phyloP scores from a whole-genome alignment of 192 early-diverging fungal genomes.

The Coemansia pectinata region DNA sequence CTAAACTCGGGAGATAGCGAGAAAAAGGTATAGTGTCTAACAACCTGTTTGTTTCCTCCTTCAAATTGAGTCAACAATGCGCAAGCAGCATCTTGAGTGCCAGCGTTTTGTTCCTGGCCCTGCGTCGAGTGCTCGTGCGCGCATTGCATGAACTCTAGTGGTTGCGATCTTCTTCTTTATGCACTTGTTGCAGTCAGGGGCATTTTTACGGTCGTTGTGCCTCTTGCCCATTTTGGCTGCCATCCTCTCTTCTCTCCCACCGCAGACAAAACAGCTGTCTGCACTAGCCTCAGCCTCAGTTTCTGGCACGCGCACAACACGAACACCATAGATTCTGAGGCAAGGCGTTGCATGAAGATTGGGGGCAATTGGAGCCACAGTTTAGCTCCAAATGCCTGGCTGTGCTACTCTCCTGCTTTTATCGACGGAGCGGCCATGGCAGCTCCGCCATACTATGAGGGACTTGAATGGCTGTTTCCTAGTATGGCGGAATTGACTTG shows the following conservation, averaged over 20 bases:
- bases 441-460: background rate
- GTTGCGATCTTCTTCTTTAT: background rate
- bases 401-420: background rate
- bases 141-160: slow-evolving; percentile 1
- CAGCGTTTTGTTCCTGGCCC: slow-evolving; percentile 4
- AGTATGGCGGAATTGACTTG: slow-evolving; percentile 9
- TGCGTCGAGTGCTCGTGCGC: slow-evolving; percentile 10
- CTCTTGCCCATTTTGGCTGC: background rate
- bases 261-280: background rate
- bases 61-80: background rate
- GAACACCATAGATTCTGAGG: background rate
- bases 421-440: background rate
- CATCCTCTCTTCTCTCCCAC: background rate
- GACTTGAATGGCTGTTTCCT: background rate
- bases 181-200: background rate
- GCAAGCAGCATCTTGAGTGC: background rate
- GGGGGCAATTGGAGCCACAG: slow-evolving; percentile 1
- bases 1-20: background rate
- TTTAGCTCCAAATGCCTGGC: background rate
- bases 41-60: background rate
- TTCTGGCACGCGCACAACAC: background rate
- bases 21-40: slow-evolving; percentile 11
- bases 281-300: slow-evolving; percentile 3
- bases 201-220: background rate
- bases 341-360: background rate